Evolutionary conservation across 352 stramenopile species (phyloP), one percentile per base, ranked within the genome.

Genomic region (Stephanocyclus meneghinianus): DNA sequence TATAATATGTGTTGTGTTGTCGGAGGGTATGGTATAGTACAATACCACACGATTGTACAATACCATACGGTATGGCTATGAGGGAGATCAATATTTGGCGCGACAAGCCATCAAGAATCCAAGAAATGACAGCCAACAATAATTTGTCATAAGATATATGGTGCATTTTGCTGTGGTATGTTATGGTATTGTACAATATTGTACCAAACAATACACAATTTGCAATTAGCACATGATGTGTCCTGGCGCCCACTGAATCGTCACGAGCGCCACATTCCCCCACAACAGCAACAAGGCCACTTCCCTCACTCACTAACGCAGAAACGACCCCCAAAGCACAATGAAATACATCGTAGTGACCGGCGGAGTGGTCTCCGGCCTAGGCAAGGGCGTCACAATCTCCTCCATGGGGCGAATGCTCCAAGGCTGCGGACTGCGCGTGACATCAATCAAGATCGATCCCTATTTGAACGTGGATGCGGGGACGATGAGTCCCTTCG

Each of bases 291-390:
- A 40, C 3, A 4, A 40, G 7, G 7, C 35, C 35, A 26, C 35
- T 40, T 40, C 7, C 35, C 35, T 40, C 35, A 8, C 35, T 8
- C 35, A 40, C 35, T 9, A 40, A 40, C 35, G 7, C 1, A 26
- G 21, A 26, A 26, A 26, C 21, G 21, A 40, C 35, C 35, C 7
- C 35, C 35, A 40, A 40, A 40, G 35, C 3, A 40, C n/a, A 62
- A 98, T 98, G 96, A 98, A 98, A 89, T 98, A 98, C 84, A 92
- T 98, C 77, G 95, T 96, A 86, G 95, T 98, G 63, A 98, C 94
- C 44, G 96, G 96, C 56, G 96, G 96, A 77, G 97, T 97, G 29
- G 95, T 98, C 68, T 97, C 92, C 76, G 96, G 96, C 56, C 94
- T 98, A 74, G 96, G 96, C 78, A 98, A 98, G 85, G 96, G 96